Percentiles rank a stretch among this genome's conserved stretches.
Conservation (phyloP, 345 rosid species). For the Arabidopsis arenosa region DNA sequence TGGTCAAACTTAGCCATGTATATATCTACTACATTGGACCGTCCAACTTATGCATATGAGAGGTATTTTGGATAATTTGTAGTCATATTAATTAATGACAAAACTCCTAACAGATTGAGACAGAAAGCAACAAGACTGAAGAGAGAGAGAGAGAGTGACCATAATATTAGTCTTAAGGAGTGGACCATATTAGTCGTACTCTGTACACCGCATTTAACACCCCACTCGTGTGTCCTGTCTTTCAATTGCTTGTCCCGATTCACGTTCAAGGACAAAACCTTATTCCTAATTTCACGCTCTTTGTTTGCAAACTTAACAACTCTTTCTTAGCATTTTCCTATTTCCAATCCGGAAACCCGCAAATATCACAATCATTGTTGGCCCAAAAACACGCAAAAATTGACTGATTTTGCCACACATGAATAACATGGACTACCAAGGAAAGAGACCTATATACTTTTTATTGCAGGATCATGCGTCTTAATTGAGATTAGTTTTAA, state of each 20-base stretch:
- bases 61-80: slow-evolving; percentile 22
- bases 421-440: neutral
- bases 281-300: slow-evolving; percentile 43
- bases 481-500: neutral
- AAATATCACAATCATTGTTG: slow-evolving; percentile 24
- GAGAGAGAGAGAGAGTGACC: neutral
- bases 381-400: neutral
- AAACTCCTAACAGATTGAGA: slow-evolving; percentile 35
- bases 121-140: slow-evolving; percentile 42
- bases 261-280: slow-evolving; percentile 39
- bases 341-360: slow-evolving; percentile 10
- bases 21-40: slow-evolving; percentile 21
- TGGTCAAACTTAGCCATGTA: slow-evolving; percentile 16
- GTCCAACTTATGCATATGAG: slow-evolving; percentile 9
- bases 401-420: neutral
- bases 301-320: slow-evolving; percentile 26
- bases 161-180: slow-evolving; percentile 29
- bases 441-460: neutral
- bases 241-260: slow-evolving; percentile 39
- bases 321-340: neutral
- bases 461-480: neutral
- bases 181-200: slow-evolving; percentile 37
- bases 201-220: slow-evolving; percentile 42
- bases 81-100: slow-evolving; percentile 33
- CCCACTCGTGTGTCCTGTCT: slow-evolving; percentile 50